Evolutionary conservation across 2,329 filamentous ascomycete genomes (phyloP), one percentile per base, ranked within the genome.

Genomic region (Knoxdaviesia proteae): DNA sequence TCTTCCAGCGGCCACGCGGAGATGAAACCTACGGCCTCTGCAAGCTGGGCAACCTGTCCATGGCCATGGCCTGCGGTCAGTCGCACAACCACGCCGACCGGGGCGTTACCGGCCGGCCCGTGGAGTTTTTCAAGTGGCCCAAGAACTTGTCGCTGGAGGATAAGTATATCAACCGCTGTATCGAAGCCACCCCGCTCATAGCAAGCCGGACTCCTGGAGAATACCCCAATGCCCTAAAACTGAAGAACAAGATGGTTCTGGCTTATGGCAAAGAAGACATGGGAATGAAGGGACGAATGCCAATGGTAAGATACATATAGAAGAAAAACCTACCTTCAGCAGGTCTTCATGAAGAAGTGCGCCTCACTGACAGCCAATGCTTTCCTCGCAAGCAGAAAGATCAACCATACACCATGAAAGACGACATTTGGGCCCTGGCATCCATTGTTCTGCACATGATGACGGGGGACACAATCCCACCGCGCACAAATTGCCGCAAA

Each of bases 1-100:
- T 63, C 51, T 61, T 74, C 48, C 60, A 65, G 51, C 59, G 65
- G 42, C 61, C 67, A 34, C 55, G 56, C 8, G 64, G 63, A 2
- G 52, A 47, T 8, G 68, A 71, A 54, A 62, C 59, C 33, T 74
- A 71, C 49, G 70, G 69, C 0, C 50, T 57, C 32, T 71, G 68
- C 49, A 74, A 71, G 54, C 54, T 74, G 43, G 68, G 68, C 9
- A 61, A 65, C 37, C 69, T 67, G 43, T 50, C 55, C 38, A 50
- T 50, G n/a, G 58, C 61, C 10, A 54, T 52, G 31, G 54, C 68
- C 7, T 60, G 61, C n/a, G 57, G 56, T 37, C 60, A 64, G 38
- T 30, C 43, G 3, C 38, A 50, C 30, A 39, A 42, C 39, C 31
- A 34, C 11, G n/a, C 33, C 7, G 10, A 31, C 6, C 5, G 29